Evolutionary conservation across 176 grass and related monocot species (phyloP), one percentile per base, ranked within the genome.

Genomic region (Ananas comosus): DNA sequence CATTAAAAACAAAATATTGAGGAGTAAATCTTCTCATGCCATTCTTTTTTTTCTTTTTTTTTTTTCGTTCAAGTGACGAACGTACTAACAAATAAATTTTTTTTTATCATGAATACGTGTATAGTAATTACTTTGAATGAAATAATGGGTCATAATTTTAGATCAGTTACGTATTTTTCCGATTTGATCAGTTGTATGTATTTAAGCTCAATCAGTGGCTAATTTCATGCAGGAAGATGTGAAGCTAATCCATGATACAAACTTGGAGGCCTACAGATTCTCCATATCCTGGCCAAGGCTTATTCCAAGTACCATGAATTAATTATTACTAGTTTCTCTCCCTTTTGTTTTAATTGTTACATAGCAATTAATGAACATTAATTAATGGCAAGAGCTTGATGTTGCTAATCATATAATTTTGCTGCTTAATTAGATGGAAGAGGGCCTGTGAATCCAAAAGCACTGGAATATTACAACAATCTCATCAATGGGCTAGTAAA

Each of bases 261-360:
- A 82, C 22, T 42, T 92, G 7, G 89, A 92, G 64, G 83, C 89
- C 42, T 92, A 92, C 42, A 82, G 80, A 64, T 86, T 92, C 64
- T 92, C 89, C 66, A 92, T 92, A 49, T 83, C 89, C 16, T 92
- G 89, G 89, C 51, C 89, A 53, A 88, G 85, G 76, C 83, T 92
- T 78, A 75, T 92, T 14, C 85, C 89, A 83, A 23, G 85, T 88
- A 70, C 27, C 13, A 51, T 16, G 2, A 50, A 13, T 74, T 64
- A 57, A 21, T 13, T 10, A 50, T 13, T 10, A 54, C 51, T 59
- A 71, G 18, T 19, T 13, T 25, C 19, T 27, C 48, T 23, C 2
- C 2, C 1, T 13, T 10, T 53, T 48, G 19, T 18, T 64, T 14
- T 65, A 52, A 12, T 48, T 66, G 7, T 13, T 12, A 48, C 12